These are phyloP conservation scores for Rhodotorula mucilaginosa DNA, from an alignment of 1,284 basidiomycete genomes.

Conservation along the genomic window DNA sequence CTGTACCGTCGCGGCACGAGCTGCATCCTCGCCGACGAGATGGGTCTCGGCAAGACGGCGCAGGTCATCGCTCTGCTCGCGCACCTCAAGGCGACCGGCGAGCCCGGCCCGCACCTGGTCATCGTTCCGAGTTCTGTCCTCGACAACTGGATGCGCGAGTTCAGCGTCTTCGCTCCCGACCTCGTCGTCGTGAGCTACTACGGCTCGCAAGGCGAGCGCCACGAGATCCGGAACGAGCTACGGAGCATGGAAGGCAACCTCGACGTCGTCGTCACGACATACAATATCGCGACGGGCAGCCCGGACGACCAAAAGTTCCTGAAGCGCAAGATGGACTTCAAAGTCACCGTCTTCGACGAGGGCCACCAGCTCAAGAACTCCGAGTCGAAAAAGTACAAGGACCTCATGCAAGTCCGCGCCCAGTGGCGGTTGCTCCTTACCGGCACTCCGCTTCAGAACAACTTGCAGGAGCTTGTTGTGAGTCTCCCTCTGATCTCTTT, in stretches of 20 bases:
- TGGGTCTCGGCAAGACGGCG: constrained; percentile 98
- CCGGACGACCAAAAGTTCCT: constrained; percentile 89
- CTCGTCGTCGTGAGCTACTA: constrained; percentile 92
- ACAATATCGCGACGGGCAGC: constrained; percentile 86
- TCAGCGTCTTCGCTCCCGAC: constrained; percentile 78
- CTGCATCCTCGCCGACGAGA: constrained; percentile 97
- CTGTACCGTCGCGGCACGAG: constrained; percentile 77
- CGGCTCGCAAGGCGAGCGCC: constrained; percentile 85
- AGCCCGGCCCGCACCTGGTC: constrained; percentile 82
- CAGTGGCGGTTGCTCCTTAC: constrained; percentile 90
- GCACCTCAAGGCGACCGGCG: constrained; percentile 73
- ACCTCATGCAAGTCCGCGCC: constrained; percentile 78
- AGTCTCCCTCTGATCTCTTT: not conserved
- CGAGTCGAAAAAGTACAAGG: constrained; percentile 88
- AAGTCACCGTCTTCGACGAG: constrained; percentile 91
- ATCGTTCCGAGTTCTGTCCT: constrained; percentile 95
- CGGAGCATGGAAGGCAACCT: constrained; percentile 61
- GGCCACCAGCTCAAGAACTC: constrained; percentile 97
- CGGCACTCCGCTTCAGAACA: constrained; percentile 84
- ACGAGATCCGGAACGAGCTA: constrained; percentile 66
- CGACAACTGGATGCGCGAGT: constrained; percentile 98
- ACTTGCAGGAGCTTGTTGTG: constrained; percentile 91
- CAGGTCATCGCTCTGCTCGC: constrained; percentile 98
- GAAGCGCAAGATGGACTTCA: constrained; percentile 77
- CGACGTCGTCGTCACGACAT: constrained; percentile 94